Evolutionary conservation across 2,329 filamentous ascomycete genomes (phyloP).

Genomic region (Xylaria polymorpha): DNA sequence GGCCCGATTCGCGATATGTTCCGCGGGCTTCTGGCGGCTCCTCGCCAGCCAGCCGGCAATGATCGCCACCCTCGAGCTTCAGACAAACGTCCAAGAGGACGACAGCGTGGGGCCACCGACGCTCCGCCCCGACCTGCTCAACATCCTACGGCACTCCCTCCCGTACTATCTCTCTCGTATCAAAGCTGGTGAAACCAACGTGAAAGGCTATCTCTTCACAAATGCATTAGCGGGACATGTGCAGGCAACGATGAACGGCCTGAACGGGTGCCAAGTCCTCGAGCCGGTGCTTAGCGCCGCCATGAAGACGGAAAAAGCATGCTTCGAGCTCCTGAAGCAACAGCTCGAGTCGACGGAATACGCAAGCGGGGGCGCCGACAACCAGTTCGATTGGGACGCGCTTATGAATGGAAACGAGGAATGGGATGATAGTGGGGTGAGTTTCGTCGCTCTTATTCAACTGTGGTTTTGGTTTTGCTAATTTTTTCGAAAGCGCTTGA

Average conservation of each 20-base stretch:
- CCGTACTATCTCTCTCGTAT: slow-evolving; percentile 56
- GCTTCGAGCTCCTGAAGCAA: slow-evolving; percentile 52
- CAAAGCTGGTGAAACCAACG: slow-evolving; percentile 64
- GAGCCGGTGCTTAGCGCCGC: slow-evolving; percentile 53
- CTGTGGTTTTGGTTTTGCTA: neutral
- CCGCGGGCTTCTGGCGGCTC: slow-evolving; percentile 56
- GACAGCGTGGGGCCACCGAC: slow-evolving; percentile 51
- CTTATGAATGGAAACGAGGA: slow-evolving; percentile 50
- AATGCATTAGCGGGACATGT: slow-evolving; percentile 56
- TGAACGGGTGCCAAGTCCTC: slow-evolving; percentile 51
- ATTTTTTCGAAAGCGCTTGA: slow-evolving; percentile 7
- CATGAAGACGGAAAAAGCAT: slow-evolving; percentile 51
- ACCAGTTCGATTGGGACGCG: slow-evolving; percentile 44
- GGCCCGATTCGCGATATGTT: slow-evolving; percentile 53
- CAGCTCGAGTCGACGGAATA: slow-evolving; percentile 38
- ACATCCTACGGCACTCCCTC: slow-evolving; percentile 56
- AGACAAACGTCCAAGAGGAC: slow-evolving; percentile 55
- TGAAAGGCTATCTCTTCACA: slow-evolving; percentile 62
- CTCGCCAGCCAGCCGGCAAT: slow-evolving; percentile 52
- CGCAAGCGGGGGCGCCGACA: slow-evolving; percentile 41
- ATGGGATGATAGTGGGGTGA: slow-evolving; percentile 50
- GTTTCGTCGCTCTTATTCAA: neutral
- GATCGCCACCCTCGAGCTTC: slow-evolving; percentile 56
- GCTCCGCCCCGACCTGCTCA: slow-evolving; percentile 56
- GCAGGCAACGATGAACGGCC: slow-evolving; percentile 54